Percentiles rank a stretch among this genome's conserved stretches.
Conservation (phyloP, 345 rosid species). For the Rhodomyrtus tomentosa region DNA sequence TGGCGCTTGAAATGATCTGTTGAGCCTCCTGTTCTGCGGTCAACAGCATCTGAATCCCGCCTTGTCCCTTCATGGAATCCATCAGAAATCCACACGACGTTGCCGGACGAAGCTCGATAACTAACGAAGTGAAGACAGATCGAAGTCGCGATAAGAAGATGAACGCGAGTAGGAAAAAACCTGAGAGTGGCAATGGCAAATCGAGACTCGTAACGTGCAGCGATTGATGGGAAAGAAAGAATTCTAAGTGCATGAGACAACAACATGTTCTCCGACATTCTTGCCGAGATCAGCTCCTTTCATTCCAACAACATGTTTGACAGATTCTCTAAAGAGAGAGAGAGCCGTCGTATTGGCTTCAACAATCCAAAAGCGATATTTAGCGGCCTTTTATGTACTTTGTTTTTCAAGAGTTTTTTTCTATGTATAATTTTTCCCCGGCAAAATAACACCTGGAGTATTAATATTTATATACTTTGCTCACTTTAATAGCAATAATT, state of each 20-base stretch:
- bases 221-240: not conserved
- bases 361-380: too few species aligned
- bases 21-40: conserved; percentile 51
- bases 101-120: not conserved
- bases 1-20: conserved; percentile 31
- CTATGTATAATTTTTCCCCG: too few species aligned
- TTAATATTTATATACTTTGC: too few species aligned
- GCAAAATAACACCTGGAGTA: too few species aligned
- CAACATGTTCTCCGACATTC: not conserved
- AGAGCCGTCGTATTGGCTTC: too few species aligned
- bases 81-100: not conserved
- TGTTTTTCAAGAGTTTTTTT: too few species aligned
- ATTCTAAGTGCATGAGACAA: not conserved
- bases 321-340: not conserved
- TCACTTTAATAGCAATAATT: too few species aligned
- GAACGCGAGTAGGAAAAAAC: not conserved
- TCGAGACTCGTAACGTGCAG: not conserved
- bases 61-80: conserved; percentile 45
- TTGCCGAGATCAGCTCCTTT: not conserved
- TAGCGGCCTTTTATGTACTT: too few species aligned
- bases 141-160: not conserved
- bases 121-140: not conserved
- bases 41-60: conserved; percentile 48
- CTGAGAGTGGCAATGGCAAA: not conserved
- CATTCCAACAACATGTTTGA: not conserved